Percentiles rank a stretch among this genome's conserved stretches.
phyloP scores from a whole-genome alignment of 2,329 filamentous ascomycete species.

The Epichloe sp. region DNA sequence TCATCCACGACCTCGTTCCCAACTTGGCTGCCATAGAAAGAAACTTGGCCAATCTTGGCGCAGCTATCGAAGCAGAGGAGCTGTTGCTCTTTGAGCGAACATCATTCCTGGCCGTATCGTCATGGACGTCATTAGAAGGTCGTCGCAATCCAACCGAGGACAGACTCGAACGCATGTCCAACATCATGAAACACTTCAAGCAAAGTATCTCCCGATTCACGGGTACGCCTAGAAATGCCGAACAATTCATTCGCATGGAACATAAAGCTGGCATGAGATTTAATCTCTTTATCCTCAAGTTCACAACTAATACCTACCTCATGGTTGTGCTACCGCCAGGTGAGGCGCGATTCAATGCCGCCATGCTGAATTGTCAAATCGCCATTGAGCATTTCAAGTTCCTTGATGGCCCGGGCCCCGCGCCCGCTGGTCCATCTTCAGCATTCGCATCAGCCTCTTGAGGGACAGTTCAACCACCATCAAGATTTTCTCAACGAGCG shows the following conservation, averaged over 20 bases:
- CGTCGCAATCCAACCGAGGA: slow-evolving; percentile 77
- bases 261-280: slow-evolving; percentile 67
- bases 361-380: slow-evolving; percentile 79
- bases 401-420: slow-evolving; percentile 36
- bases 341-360: slow-evolving; percentile 82
- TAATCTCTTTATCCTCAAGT: slow-evolving; percentile 87
- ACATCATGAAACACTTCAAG: slow-evolving; percentile 98
- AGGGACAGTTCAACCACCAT: background rate
- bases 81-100: slow-evolving; percentile 90
- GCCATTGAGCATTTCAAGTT: slow-evolving; percentile 70
- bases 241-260: slow-evolving; percentile 71
- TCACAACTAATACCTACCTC: slow-evolving; percentile 96
- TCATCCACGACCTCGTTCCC: slow-evolving; percentile 95
- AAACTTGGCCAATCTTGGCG: slow-evolving; percentile 69
- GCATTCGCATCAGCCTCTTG: slow-evolving; percentile 6
- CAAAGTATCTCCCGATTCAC: slow-evolving; percentile 67
- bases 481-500: background rate
- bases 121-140: slow-evolving; percentile 66
- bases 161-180: slow-evolving; percentile 84
- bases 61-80: slow-evolving; percentile 84
- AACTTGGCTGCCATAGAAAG: slow-evolving; percentile 81
- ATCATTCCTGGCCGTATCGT: slow-evolving; percentile 92
- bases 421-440: slow-evolving; percentile 13
- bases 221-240: slow-evolving; percentile 65
- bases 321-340: slow-evolving; percentile 84